phyloP scores from a whole-genome alignment of 2,329 filamentous ascomycete genomes.

The Pseudocercospora crystallina region DNA sequence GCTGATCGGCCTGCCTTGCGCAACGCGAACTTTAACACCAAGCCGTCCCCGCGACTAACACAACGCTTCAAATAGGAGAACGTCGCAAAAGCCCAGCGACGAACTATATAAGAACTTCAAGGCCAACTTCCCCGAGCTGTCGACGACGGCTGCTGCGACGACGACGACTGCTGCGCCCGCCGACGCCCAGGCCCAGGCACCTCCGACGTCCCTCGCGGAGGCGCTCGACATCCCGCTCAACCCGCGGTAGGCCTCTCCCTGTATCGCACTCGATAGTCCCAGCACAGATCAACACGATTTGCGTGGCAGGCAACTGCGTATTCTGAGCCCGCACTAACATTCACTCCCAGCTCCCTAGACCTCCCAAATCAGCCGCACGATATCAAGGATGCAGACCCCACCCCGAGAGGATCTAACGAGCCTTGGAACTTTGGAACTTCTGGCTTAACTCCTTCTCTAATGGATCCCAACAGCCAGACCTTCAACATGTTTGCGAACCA shows the following conservation, averaged over 20 bases:
- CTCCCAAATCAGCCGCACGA: conserved; percentile 26
- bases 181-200: conserved; percentile 46
- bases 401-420: conserved; percentile 75
- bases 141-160: conserved; percentile 33
- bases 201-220: conserved; percentile 41
- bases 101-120: conserved; percentile 83
- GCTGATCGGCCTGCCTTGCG: conserved; percentile 16
- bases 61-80: conserved; percentile 37
- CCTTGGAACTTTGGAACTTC: conserved; percentile 61
- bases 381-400: conserved; percentile 77
- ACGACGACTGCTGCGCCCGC: conserved; percentile 43
- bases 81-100: conserved; percentile 80
- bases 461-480: conserved; percentile 80
- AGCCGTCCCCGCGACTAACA: conserved; percentile 16
- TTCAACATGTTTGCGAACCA: conserved; percentile 80
- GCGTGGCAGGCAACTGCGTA: conserved; percentile 22
- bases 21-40: conserved; percentile 24
- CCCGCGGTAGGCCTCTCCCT: conserved; percentile 42
- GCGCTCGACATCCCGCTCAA: conserved; percentile 48
- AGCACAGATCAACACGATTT: conserved; percentile 19
- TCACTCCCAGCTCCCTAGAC: conserved; percentile 24
- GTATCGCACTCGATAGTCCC: conserved; percentile 10
- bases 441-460: conserved; percentile 76
- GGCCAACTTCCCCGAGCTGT: conserved; percentile 75
- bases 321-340: conserved; percentile 21